Base-by-base conservation (phyloP, 2,329 filamentous ascomycete species). In the Fusarium coffeatum region DNA sequence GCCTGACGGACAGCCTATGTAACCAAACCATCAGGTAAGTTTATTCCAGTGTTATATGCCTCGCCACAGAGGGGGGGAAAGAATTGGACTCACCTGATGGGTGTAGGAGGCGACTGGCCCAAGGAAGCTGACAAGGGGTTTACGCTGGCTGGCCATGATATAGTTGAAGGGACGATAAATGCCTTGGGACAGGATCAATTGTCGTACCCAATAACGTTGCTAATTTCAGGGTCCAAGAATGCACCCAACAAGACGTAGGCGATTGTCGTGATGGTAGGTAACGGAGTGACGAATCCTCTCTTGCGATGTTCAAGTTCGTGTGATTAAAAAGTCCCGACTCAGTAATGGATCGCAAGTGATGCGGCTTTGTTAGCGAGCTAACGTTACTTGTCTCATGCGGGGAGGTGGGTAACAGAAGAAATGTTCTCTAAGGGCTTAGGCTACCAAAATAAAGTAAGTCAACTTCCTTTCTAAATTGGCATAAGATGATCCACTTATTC, bases 71-170 rank as follows among this genome's bases (percentile, higher is more conserved):
- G 47, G 45, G 43, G 23, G 13, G 22, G 20, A 32, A 25, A 25
- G 55, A 51, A 47, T 41, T 45, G 43, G 55, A 62, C 77, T 55
- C 78, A 85, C 84, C 82, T 86, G 84, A 63, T 86, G 84, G 45
- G 84, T 83, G 73, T 86, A 86, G 53, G 84, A 86, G 18, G 84
- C 81, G 47, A 79, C 74, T 30, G 84, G 84, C 22, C 84, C 84
- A n/a, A 86, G 75, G 74, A 84, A 86, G 72, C 82, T 82, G 62
- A 86, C 84, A 34, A 81, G 72, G 16, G 82, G 82, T 68, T 82
- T 82, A 50, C 56, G 43, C 47, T 67, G 64, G 25, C 76, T 69
- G 34, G 75, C 48, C 72, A 77, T 78, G 74, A 66, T 77, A 46
- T 34, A 37, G 34, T 37, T 37, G 18, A 37, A 37, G 34, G 34